Conservation (phyloP, 306 rosid species). For the Medicago arabica region DNA sequence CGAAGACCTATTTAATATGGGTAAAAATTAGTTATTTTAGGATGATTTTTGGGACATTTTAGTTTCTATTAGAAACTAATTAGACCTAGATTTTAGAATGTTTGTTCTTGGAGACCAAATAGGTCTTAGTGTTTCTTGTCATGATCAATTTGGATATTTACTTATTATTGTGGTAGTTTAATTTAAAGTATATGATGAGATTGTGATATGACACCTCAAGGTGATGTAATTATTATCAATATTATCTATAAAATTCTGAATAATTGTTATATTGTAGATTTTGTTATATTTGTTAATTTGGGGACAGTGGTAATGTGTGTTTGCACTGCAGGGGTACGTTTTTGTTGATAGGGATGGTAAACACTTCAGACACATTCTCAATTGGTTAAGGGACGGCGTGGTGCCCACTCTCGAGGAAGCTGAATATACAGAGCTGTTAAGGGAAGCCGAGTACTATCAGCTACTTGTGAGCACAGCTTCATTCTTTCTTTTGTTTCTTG, state of each 20-base stretch:
- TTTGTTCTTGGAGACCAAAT: background rate
- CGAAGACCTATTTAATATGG: background rate
- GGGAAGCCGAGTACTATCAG: slow-evolving; percentile 95
- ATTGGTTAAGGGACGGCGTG: slow-evolving; percentile 88
- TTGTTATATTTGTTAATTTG: slow-evolving; percentile 2
- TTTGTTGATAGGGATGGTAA: slow-evolving; percentile 91
- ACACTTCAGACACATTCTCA: slow-evolving; percentile 90
- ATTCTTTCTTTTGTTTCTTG: background rate
- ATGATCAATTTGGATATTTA: background rate
- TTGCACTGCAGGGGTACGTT: slow-evolving; percentile 70
- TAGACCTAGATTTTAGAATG: background rate
- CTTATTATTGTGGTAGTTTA: background rate
- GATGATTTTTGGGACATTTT: background rate
- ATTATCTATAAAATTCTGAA: background rate
- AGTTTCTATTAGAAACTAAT: too few species aligned
- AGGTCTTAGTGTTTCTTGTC: background rate
- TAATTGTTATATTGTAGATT: background rate
- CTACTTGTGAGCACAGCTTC: slow-evolving; percentile 62
- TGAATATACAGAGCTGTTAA: slow-evolving; percentile 63
- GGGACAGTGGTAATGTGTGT: slow-evolving; percentile 20
- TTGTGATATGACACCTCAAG: background rate
- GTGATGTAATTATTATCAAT: too few species aligned
- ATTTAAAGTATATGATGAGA: background rate
- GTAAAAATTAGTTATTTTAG: background rate
- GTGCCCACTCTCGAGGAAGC: slow-evolving; percentile 74